Evolutionary conservation across 2,329 filamentous ascomycete genomes (phyloP), one percentile per base, ranked within the genome.

Genomic region (Claviceps paspali): DNA sequence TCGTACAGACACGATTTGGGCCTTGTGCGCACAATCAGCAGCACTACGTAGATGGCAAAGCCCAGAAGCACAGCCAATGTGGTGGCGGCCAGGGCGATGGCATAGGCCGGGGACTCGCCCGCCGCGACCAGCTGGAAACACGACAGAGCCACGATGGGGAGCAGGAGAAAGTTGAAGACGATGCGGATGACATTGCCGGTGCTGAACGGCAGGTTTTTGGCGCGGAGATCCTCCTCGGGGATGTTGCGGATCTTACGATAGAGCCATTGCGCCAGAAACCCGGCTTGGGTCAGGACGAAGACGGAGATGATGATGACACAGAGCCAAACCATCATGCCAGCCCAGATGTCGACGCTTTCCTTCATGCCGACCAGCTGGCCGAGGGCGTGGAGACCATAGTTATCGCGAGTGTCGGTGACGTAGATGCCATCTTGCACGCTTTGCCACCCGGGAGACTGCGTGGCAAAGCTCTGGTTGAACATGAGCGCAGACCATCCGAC

Each of bases 301-400:
- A 82, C 71, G 36, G 64, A 65, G 28, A 60, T 76, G 41, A 92
- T 70, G 43, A 94, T 81, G 43, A 79, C 79, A 8, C 88, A 67
- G 14, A 96, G 70, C 79, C 86, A 96, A 31, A 95, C 67, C 52
- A 91, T 84, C 79, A 93, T 91, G 44, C 85, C 85, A 1, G 85
- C 80, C 91, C 91, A 98, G 15, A 95, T 74, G 53, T 98, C 91
- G 42, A 76, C 64, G 10, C 74, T 70, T 18, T 74, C 64, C 19
- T 70, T 67, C 72, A 96, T 82, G 24, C 91, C 91, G 28, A 91
- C 74, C 36, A 91, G 68, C 53, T 94, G 84, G 29, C 80, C 79
- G 48, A 91, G 68, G 33, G 71, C 68, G 43, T 91, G 78, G 34
- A 98, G 63, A 21, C 91, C 91, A 49, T 88, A 87, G 18, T 87